A percentile compares a stretch with the other conserved stretches of the same genome.
These are phyloP conservation scores for Penicillium lagena DNA, from an alignment of 495 filamentous ascomycete genomes.

Conservation along the genomic window DNA sequence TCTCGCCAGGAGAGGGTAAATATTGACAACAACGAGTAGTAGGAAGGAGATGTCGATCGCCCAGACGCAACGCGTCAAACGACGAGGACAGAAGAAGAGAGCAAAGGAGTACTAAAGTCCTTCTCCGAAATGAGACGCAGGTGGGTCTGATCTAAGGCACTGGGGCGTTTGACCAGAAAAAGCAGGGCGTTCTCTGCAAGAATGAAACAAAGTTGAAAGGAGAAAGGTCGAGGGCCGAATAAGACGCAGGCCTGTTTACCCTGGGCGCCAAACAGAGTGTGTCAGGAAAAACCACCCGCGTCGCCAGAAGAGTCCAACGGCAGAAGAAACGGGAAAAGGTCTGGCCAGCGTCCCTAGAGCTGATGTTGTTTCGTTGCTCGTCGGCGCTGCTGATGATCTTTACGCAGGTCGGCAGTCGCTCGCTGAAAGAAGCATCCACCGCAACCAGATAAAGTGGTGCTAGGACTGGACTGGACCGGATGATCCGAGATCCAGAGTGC, in stretches of 20 bases:
- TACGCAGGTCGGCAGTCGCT: conserved; percentile 15
- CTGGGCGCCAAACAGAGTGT: neutral
- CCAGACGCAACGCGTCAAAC: neutral
- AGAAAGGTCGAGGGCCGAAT: conserved; percentile 18
- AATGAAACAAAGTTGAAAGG: conserved; percentile 12
- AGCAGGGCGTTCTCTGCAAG: conserved; percentile 17
- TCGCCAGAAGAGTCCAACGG: neutral
- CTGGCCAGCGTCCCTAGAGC: conserved; percentile 2
- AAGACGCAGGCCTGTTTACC: neutral
- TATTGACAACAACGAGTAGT: too few species aligned
- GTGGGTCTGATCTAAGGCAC: conserved; percentile 29
- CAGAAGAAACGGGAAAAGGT: neutral
- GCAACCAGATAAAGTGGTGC: neutral
- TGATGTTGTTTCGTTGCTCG: conserved; percentile 4
- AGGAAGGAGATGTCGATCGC: neutral
- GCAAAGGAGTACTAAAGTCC: neutral
- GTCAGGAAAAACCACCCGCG: neutral
- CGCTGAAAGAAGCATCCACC: conserved; percentile 8
- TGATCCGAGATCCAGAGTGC: neutral
- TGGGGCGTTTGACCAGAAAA: conserved; percentile 26
- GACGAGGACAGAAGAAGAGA: conserved; percentile 2
- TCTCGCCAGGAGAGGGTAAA: neutral
- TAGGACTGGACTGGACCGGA: too few species aligned
- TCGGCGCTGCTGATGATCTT: conserved; percentile 10
- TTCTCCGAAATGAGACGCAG: conserved; percentile 21